Base-by-base conservation (phyloP, 2,329 filamentous ascomycete species). In the Xylariaceae sp. region DNA sequence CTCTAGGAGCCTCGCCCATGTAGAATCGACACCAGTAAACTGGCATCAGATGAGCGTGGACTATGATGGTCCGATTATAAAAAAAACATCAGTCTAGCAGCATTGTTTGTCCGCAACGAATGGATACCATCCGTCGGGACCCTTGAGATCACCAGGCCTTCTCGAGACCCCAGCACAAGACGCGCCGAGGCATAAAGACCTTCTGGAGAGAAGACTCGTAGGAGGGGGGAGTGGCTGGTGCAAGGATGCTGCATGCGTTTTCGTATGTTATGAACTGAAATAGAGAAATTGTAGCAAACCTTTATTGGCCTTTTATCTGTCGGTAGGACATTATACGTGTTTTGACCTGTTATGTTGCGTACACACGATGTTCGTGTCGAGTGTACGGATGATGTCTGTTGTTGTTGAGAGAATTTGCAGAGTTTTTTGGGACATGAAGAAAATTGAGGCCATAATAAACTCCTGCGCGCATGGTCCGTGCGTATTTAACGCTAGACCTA, bases 1-100 rank as follows among this genome's bases (percentile, higher is more conserved):
- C 78, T 70, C 77, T 71, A 65, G 78, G 78, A 81, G 78, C 78
- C 78, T 75, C 78, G 76, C 77, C 77, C 74, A 74, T 73, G 78
- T 80, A 66, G 18, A 56, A 47, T 47, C 57, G 51, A 58, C 55
- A 58, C 58, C 23, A 30, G 67, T 66, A 61, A 60, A 66, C 17
- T 18, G 57, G 61, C 60, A 63, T 60, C 65, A 73, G 72, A 76
- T 75, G 72, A 77, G 72, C 78, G 72, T 69, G 78, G 78, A 81
- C 78, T 81, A 81, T 81, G 78, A 81, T 78, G 78, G 78, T 74
- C 78, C 78, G 37, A 59, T 56, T 57, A 48, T 70, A 18, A 18
- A 72, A 13, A 17, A n/a, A 30, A 30, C 23, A 44, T 57, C 56
- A 47, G 49, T 80, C 74, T 80, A 67, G 78, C 78, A 80, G 72